These are phyloP conservation scores for Penicillium pulvis DNA, from an alignment of 495 filamentous ascomycete genomes.

Conservation along the genomic window DNA sequence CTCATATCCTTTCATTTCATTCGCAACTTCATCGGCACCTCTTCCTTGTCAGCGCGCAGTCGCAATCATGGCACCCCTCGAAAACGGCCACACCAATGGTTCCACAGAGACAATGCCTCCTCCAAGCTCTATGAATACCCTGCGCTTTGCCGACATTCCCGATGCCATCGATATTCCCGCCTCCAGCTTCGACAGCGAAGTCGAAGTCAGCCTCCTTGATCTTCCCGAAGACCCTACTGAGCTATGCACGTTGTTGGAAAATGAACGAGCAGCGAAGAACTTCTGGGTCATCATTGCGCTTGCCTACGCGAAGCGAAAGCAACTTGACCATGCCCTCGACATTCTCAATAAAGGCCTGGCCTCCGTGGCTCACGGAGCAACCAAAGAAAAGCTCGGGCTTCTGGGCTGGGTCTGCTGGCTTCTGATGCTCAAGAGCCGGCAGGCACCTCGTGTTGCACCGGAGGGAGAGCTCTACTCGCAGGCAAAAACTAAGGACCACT, in stretches of 20 bases:
- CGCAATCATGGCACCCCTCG: slow-evolving; percentile 52
- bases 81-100: slow-evolving; percentile 59
- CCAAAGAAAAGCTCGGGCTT: slow-evolving; percentile 83
- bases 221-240: slow-evolving; percentile 95
- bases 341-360: slow-evolving; percentile 82
- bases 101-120: slow-evolving; percentile 31
- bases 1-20: slow-evolving; percentile 15
- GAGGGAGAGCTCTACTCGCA: slow-evolving; percentile 66
- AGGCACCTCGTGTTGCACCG: slow-evolving; percentile 76
- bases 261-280: slow-evolving; percentile 80
- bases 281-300: slow-evolving; percentile 96
- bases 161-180: slow-evolving; percentile 89
- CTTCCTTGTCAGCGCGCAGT: slow-evolving; percentile 7
- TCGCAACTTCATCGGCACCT: slow-evolving; percentile 15
- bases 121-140: slow-evolving; percentile 23
- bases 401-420: slow-evolving; percentile 88
- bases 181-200: slow-evolving; percentile 75
- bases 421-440: slow-evolving; percentile 86
- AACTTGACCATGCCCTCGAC: slow-evolving; percentile 91
- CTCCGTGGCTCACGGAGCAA: slow-evolving; percentile 67
- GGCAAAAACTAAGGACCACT: slow-evolving; percentile 86
- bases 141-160: slow-evolving; percentile 87
- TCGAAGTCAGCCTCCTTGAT: slow-evolving; percentile 89
- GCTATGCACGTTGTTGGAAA: slow-evolving; percentile 89
- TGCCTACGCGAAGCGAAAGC: slow-evolving; percentile 94